Conservation (phyloP, 176 grass and related monocot genomes). For the Dendrocalamus sinicus region DNA sequence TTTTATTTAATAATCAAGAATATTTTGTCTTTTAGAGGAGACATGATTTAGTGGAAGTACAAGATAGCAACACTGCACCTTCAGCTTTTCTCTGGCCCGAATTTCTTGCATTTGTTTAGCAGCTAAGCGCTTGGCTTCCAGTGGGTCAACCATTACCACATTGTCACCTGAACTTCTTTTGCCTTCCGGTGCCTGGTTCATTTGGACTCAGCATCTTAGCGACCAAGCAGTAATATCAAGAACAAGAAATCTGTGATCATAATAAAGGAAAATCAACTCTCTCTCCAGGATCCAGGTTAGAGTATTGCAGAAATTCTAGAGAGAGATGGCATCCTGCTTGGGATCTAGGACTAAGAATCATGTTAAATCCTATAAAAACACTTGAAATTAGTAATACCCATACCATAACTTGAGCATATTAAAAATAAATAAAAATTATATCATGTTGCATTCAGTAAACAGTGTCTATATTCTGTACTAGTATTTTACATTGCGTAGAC, state of each 20-base stretch:
- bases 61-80: slow-evolving; percentile 49
- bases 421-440: background rate
- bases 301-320: slow-evolving; percentile 13
- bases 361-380: slow-evolving; percentile 6
- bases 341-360: background rate
- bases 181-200: slow-evolving; percentile 54
- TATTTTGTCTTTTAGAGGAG: slow-evolving; percentile 33
- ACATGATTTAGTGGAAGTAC: slow-evolving; percentile 27
- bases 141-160: slow-evolving; percentile 92
- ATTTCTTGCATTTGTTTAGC: slow-evolving; percentile 95
- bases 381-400: slow-evolving; percentile 19
- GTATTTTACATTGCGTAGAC: background rate
- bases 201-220: slow-evolving; percentile 32
- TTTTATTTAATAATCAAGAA: background rate
- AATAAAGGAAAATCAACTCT: slow-evolving; percentile 12
- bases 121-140: slow-evolving; percentile 90
- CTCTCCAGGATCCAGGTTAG: background rate
- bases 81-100: slow-evolving; percentile 74
- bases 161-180: slow-evolving; percentile 74
- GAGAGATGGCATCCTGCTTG: background rate
- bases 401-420: background rate
- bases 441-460: slow-evolving; percentile 1
- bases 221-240: slow-evolving; percentile 34
- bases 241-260: background rate
- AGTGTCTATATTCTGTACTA: background rate